Base-by-base conservation (phyloP, 2,329 filamentous ascomycete genomes). In the Sporothrix humicola region DNA sequence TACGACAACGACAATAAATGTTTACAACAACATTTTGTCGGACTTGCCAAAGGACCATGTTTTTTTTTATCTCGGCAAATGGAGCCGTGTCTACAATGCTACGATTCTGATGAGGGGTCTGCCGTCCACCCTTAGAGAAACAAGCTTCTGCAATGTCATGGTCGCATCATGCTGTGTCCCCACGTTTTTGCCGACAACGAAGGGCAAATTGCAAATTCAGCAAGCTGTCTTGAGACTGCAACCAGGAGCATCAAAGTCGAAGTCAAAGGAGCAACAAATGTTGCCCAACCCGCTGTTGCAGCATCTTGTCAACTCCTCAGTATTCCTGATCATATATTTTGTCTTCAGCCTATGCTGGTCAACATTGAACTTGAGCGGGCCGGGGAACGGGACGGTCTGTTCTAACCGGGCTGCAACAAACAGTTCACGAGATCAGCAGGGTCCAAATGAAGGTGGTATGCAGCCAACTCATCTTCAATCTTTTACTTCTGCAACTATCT, bases 361-460 rank as follows among this genome's bases (percentile, higher is more conserved):
- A 58, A 31, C 10, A 31, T 58, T 9, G 23, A 37, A 31, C 6
- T 2, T 23, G 23, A 9, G 3, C 56, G 56, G 56, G 23, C 23
- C 23, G 23, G 23, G 10, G 31, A 63, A n/a, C 37, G 31, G 59
- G 59, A 44, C 31, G 15, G 59, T 37, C 37, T 63, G 2, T 12
- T 15, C 17, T 44, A 63, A 63, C 59, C 59, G 37, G 59, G 59
- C 59, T 44, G 31, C 37, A 63, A 63, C 31, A 63, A 42, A 63
- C 9, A 37, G 59, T 44, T 44, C 59, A 44, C 59, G 31, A 63
- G 59, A 63, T 63, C 59, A 20, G 59, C 59, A 63, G 59, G 59
- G 59, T 58, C 56, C 56, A 63, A 63, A 13, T 9, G 17, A 37
- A 37, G 7, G 31, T 31, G 56, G 56, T 2, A 58, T 26, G 56